phyloP scores from a whole-genome alignment of 2,329 filamentous ascomycete species.

The Calycina herbarum region DNA sequence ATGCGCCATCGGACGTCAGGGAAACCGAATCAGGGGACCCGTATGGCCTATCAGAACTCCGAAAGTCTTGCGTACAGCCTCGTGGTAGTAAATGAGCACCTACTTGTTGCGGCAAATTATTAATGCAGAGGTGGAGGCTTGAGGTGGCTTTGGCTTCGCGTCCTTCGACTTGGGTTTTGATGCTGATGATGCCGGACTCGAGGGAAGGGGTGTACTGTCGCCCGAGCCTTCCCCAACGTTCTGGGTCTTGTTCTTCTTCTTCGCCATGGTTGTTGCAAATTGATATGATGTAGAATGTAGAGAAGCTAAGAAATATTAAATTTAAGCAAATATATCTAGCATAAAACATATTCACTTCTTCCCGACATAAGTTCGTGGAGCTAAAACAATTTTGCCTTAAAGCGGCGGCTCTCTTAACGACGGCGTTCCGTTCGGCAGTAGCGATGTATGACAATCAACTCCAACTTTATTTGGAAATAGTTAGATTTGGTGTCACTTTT shows the following conservation, averaged over 20 bases:
- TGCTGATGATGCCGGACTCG: slow-evolving; percentile 24
- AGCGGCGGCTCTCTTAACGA: not conserved
- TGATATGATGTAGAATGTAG: not conserved
- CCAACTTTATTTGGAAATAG: too few relatives aligned
- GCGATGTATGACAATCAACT: too few relatives aligned
- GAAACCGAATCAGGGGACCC: not conserved
- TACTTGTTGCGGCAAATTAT: slow-evolving; percentile 71
- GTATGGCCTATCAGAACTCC: not conserved
- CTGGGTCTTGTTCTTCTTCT: slow-evolving; percentile 48
- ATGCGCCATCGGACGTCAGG: not conserved
- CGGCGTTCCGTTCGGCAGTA: not conserved
- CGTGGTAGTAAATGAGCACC: slow-evolving; percentile 36
- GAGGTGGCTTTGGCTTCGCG: slow-evolving; percentile 33
- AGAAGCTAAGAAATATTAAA: not conserved
- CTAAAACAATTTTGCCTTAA: not conserved
- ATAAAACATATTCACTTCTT: too few relatives aligned
- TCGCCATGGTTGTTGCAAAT: slow-evolving; percentile 43
- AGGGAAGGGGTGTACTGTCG: slow-evolving; percentile 22
- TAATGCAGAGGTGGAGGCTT: slow-evolving; percentile 49
- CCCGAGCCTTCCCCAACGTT: slow-evolving; percentile 32
- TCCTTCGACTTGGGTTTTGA: slow-evolving; percentile 24
- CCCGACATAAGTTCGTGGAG: too few relatives aligned
- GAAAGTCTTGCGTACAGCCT: not conserved
- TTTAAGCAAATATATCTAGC: not conserved
- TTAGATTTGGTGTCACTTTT: too few relatives aligned